phyloP scores from a whole-genome alignment of 208 protist species.

The Crithidia acanthocephali region DNA sequence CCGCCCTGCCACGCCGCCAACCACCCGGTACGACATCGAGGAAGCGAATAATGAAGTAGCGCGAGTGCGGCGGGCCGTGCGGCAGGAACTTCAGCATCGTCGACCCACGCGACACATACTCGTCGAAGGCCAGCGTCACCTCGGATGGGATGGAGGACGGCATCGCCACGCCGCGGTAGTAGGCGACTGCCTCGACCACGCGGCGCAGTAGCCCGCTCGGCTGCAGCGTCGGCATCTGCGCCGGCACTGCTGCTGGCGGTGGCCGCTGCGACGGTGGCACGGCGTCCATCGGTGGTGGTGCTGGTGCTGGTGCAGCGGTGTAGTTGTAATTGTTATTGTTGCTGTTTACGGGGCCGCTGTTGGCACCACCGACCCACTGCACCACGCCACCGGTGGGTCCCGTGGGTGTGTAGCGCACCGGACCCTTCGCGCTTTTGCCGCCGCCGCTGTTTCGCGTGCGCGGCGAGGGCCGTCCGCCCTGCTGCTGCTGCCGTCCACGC shows the following conservation, averaged over 20 bases:
- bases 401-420: slow-evolving; percentile 11
- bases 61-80: slow-evolving; percentile 51
- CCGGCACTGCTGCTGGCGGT: not conserved
- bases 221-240: slow-evolving; percentile 20
- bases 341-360: not conserved
- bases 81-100: slow-evolving; percentile 63
- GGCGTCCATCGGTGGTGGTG: not conserved
- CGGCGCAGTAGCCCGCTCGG: slow-evolving; percentile 51
- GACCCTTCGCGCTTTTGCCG: not conserved
- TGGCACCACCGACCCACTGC: slow-evolving; percentile 5
- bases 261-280: not conserved
- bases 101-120: slow-evolving; percentile 51
- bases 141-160: slow-evolving; percentile 48
- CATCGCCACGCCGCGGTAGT: slow-evolving; percentile 39
- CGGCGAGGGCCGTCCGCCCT: too few species aligned
- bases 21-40: slow-evolving; percentile 32
- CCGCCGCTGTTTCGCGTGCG: not conserved
- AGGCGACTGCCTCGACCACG: slow-evolving; percentile 49
- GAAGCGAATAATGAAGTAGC: slow-evolving; percentile 74
- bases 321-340: too few species aligned
- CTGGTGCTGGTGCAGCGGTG: not conserved
- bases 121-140: slow-evolving; percentile 76
- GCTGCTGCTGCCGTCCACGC: not conserved
- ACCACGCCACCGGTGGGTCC: not conserved
- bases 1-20: not conserved